phyloP scores from a whole-genome alignment of 1,284 basidiomycete genomes.

The Hemileccinum hortonii region DNA sequence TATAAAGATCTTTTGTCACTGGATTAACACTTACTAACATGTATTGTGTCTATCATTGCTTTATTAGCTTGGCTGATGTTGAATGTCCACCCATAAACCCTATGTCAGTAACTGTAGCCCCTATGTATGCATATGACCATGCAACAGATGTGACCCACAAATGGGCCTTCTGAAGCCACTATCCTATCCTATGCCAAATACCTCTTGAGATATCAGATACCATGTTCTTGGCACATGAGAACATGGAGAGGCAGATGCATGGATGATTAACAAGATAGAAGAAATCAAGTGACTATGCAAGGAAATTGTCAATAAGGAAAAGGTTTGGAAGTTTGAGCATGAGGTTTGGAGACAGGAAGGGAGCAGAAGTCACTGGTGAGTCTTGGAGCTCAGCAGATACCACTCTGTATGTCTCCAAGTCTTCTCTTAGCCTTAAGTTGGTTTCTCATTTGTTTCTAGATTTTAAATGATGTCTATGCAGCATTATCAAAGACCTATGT shows the following conservation, averaged over 20 bases:
- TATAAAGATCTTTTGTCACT: neutral
- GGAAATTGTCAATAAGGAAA: conserved; percentile 43
- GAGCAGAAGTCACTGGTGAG: conserved; percentile 80
- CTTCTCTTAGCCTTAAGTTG: neutral
- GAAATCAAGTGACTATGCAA: conserved; percentile 64
- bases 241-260: conserved; percentile 83
- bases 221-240: conserved; percentile 90
- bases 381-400: conserved; percentile 3
- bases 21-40: neutral
- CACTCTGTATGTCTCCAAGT: neutral
- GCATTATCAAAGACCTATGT: conserved; percentile 92
- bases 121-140: neutral
- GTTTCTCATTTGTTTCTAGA: conserved; percentile 35
- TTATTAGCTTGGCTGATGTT: conserved; percentile 41
- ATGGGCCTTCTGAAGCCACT: conserved; percentile 64
- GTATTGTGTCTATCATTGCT: neutral
- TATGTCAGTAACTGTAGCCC: neutral
- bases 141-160: conserved; percentile 47
- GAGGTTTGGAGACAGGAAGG: conserved; percentile 88
- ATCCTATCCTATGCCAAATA: conserved; percentile 63
- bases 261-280: conserved; percentile 73
- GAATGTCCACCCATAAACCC: conserved; percentile 38
- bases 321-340: conserved; percentile 68
- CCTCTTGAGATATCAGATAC: conserved; percentile 81
- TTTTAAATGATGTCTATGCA: conserved; percentile 85